phyloP scores from a whole-genome alignment of 2,329 filamentous ascomycete genomes.

The Pseudogymnoascus sp. region DNA sequence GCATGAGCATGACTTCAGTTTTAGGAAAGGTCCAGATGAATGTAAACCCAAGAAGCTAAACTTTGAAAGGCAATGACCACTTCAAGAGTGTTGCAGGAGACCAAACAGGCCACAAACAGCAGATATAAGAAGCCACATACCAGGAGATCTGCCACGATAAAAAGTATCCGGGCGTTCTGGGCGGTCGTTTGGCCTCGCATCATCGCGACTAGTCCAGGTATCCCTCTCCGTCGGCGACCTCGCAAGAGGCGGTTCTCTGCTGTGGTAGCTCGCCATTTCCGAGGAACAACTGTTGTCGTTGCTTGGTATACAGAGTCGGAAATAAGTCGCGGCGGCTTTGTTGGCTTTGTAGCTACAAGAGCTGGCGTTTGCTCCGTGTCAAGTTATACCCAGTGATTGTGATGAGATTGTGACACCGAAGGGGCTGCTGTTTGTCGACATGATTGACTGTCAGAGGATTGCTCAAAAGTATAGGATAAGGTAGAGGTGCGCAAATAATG shows the following conservation, averaged over 20 bases:
- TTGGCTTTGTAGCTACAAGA: conserved; percentile 5
- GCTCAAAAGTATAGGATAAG: conserved; percentile 20
- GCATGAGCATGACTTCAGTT: neutral
- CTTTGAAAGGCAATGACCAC: neutral
- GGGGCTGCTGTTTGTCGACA: conserved; percentile 30
- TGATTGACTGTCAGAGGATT: conserved; percentile 31
- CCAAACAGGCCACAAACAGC: neutral
- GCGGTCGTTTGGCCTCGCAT: conserved; percentile 17
- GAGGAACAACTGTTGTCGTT: neutral
- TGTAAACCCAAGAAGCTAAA: neutral
- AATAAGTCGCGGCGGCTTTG: conserved; percentile 2
- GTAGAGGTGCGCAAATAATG: conserved; percentile 4
- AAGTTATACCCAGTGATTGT: conserved; percentile 27
- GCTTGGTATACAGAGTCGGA: conserved; percentile 1
- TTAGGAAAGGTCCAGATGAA: conserved; percentile 4
- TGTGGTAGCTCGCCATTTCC: conserved; percentile 6
- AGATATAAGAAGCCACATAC: conserved; percentile 40
- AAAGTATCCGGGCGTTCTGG: conserved; percentile 49
- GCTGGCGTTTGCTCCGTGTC: conserved; percentile 19
- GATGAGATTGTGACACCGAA: conserved; percentile 17
- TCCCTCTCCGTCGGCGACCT: conserved; percentile 28
- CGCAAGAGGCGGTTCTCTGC: conserved; percentile 24
- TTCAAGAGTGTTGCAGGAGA: neutral
- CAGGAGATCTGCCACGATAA: conserved; percentile 61
- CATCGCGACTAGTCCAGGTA: conserved; percentile 27